phyloP scores from a whole-genome alignment of 2,329 filamentous ascomycete genomes.

The Ilyonectria mors-panacis region DNA sequence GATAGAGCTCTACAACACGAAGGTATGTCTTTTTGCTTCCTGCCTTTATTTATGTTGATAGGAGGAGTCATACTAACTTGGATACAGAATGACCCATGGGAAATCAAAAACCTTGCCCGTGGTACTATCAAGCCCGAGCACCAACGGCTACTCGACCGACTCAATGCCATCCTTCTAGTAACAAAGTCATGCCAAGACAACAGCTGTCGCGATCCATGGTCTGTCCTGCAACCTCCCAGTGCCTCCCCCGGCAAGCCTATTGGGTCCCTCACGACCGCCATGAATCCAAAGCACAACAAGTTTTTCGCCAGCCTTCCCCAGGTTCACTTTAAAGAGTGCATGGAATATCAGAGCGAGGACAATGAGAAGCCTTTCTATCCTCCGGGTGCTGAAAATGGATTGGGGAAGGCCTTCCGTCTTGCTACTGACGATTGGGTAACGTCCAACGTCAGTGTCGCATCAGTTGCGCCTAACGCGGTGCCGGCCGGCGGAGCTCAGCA shows the following conservation, averaged over 20 bases:
- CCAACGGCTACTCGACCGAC: background rate
- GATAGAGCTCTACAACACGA: constrained; percentile 52
- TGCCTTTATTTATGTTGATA: background rate
- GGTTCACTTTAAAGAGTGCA: no score
- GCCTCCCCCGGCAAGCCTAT: background rate
- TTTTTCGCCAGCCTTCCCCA: no score
- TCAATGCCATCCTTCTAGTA: constrained; percentile 10
- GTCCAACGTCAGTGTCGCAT: background rate
- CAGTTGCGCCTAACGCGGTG: background rate
- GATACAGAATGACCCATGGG: background rate
- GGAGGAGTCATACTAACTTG: constrained; percentile 13
- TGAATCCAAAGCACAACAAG: background rate
- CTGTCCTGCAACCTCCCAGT: background rate
- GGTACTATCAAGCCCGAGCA: background rate
- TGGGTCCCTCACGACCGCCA: background rate
- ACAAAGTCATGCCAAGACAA: constrained; percentile 11
- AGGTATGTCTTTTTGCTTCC: background rate
- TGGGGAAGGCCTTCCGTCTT: no score
- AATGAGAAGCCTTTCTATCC: no score
- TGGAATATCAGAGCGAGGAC: no score
- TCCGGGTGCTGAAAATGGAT: no score
- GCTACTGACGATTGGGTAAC: background rate
- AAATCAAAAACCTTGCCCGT: background rate
- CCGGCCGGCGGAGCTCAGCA: background rate
- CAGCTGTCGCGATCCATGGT: constrained; percentile 9